Base-by-base conservation (phyloP, 2,329 filamentous ascomycete genomes). In the Exophiala spinifera region DNA sequence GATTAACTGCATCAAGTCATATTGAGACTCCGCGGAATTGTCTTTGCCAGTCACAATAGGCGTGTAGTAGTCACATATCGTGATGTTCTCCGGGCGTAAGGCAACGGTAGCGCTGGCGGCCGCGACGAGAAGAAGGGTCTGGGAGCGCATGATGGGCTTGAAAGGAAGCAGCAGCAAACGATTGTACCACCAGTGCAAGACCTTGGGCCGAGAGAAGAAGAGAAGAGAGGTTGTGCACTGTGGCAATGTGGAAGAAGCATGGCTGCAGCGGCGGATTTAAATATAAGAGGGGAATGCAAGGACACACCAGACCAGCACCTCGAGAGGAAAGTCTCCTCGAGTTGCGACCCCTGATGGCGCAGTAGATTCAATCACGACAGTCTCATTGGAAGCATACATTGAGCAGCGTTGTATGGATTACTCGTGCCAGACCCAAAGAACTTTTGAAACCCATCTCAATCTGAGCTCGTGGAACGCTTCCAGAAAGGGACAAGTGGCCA, bases 51-150 rank as follows among this genome's bases (percentile, higher is more conserved):
- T 67, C n/a, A 78, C 76, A 3, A 73, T 81, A 14, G 56, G 52
- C 31, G 82, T 84, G 69, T 85, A 85, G 69, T 83, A 83, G 70
- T 85, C 82, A 69, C 82, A 85, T 61, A 85, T 79, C 55, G 79
- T 45, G 1, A 76, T 2, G 66, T 74, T 62, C 79, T 74, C 11
- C 2, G 78, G 78, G 42, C 79, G 75, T 66, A 81, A 76, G 17
- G 76, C 75, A 46, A 57, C 64, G 25, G 54, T 66, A 23, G 57
- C 58, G 57, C 60, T 59, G 39, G 62, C 64, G 14, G 62, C 62
- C 40, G 64, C 64, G 39, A 67, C 39, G 40, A 61, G 11, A n/a
- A 43, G 46, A 28, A 61, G 34, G 14, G 19, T 8, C 46, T 51
- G 46, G 34, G 42, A 34, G 4, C 36, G 28, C 48, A 58, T 56